Conservation (phyloP, 768 basidiomycete species). For the Rhodotorula sphaerocarpa region DNA sequence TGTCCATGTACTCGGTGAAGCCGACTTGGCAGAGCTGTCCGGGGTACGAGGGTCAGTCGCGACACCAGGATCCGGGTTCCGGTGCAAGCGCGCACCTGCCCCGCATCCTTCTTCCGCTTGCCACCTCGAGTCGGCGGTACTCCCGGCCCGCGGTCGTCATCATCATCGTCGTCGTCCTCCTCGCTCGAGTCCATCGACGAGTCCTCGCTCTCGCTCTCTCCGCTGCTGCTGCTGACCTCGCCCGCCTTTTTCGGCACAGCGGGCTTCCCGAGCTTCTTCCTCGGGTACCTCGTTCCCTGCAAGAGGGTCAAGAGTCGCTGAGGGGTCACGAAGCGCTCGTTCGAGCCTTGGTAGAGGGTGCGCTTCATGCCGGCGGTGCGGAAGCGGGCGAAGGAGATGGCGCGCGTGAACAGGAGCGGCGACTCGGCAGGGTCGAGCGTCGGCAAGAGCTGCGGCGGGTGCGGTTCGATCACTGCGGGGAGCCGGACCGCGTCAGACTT, state of each 20-base stretch:
- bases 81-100: slow-evolving; percentile 5
- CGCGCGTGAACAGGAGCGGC: slow-evolving; percentile 56
- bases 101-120: slow-evolving; percentile 48
- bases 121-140: slow-evolving; percentile 14
- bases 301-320: slow-evolving; percentile 54
- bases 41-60: slow-evolving; percentile 45
- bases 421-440: slow-evolving; percentile 28
- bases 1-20: slow-evolving; percentile 98
- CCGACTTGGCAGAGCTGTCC: slow-evolving; percentile 79
- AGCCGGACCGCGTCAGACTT: slow-evolving; percentile 43
- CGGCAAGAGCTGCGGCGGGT: slow-evolving; percentile 67
- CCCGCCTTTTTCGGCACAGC: neutral
- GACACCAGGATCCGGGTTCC: no score
- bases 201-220: neutral
- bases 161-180: slow-evolving; percentile 38
- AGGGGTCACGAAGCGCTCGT: slow-evolving; percentile 85
- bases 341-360: slow-evolving; percentile 78
- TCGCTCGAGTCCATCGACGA: slow-evolving; percentile 6
- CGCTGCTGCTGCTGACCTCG: neutral
- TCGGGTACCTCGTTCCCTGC: slow-evolving; percentile 31
- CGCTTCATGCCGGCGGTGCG: slow-evolving; percentile 92
- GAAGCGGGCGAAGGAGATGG: slow-evolving; percentile 93
- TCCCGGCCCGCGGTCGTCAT: slow-evolving; percentile 32
- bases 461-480: neutral
- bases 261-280: neutral